Evolutionary conservation across 768 basidiomycete genomes (phyloP).

Genomic region (button mushroom (Agaricus bisporus)): DNA sequence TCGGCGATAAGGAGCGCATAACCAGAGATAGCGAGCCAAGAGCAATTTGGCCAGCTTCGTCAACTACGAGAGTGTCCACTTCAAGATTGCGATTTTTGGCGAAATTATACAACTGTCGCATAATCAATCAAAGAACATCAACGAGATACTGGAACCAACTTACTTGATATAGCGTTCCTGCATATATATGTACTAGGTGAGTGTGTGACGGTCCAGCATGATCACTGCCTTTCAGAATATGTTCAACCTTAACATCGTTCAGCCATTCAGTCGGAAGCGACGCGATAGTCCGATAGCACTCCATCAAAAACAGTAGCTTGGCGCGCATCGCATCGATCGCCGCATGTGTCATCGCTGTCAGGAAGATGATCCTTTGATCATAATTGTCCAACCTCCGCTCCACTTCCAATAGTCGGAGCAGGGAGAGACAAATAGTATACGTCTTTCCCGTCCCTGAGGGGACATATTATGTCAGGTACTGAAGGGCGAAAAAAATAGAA

Average conservation of each 20-base stretch:
- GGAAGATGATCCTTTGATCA: slow-evolving; percentile 32
- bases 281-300: slow-evolving; percentile 29
- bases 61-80: slow-evolving; percentile 39
- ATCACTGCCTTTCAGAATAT: slow-evolving; percentile 33
- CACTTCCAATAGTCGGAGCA: slow-evolving; percentile 39
- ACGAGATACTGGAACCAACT: slow-evolving; percentile 4
- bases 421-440: slow-evolving; percentile 41
- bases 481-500: not conserved
- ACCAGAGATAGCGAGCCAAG: slow-evolving; percentile 41
- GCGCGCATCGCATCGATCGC: slow-evolving; percentile 43
- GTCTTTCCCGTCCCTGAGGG: slow-evolving; percentile 23
- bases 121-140: not conserved
- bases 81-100: slow-evolving; percentile 31
- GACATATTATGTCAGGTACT: not conserved
- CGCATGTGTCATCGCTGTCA: slow-evolving; percentile 48
- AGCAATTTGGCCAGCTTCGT: slow-evolving; percentile 48
- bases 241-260: slow-evolving; percentile 33
- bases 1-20: slow-evolving; percentile 30
- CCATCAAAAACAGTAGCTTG: slow-evolving; percentile 33
- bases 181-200: slow-evolving; percentile 30
- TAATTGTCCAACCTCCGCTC: slow-evolving; percentile 25
- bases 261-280: slow-evolving; percentile 35
- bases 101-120: slow-evolving; percentile 39
- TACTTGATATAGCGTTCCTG: slow-evolving; percentile 45
- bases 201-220: slow-evolving; percentile 29